Base-by-base conservation (phyloP, 1,139 yeast genomes). In the Pneumocystis oryctolagi region DNA sequence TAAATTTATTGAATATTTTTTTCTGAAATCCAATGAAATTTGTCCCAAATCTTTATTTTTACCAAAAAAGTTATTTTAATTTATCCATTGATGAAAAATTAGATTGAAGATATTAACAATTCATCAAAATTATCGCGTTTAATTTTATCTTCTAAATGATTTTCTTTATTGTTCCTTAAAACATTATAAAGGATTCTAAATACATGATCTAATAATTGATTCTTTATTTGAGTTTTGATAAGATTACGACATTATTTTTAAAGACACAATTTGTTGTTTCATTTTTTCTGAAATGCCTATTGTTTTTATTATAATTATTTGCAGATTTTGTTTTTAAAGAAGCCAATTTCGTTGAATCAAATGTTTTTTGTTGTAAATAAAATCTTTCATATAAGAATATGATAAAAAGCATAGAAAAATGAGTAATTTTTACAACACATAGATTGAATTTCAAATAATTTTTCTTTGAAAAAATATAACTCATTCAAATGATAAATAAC, bases 391-490 rank as follows among this genome's bases (percentile, higher is more conserved):
- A 76, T 4, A 69, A 63, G 63, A 71, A 76, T 14, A 75, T 75
- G 16, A 69, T 65, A 53, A 74, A 66, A 47, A 76, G 69, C 9
- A 75, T 67, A 3, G 76, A 77, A 66, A 74, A 70, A 62, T 75
- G 78, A 6, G 78, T 75, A 47, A 71, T 64, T 64, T 76, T 75
- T 64, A 75, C 73, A 42, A 75, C 66, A 12, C 71, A 68, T 5
- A 78, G 67, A 65, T 75, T 75, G 20, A 74, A 64, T 6, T 71
- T 69, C 47, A 76, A 69, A 64, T 72, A 75, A 62, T 67, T 64
- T 5, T 71, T 66, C 42, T 75, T 65, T 1, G 77, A 75, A 59
- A 75, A 62, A 28, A 73, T 62, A 58, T 71, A 73, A 42, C 67
- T 66, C 32, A 74, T 67, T 66, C 32, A 74, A 66, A 1, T 78